phyloP scores from a whole-genome alignment of 345 rosid species.

The Eucalyptus polyanthemos region DNA sequence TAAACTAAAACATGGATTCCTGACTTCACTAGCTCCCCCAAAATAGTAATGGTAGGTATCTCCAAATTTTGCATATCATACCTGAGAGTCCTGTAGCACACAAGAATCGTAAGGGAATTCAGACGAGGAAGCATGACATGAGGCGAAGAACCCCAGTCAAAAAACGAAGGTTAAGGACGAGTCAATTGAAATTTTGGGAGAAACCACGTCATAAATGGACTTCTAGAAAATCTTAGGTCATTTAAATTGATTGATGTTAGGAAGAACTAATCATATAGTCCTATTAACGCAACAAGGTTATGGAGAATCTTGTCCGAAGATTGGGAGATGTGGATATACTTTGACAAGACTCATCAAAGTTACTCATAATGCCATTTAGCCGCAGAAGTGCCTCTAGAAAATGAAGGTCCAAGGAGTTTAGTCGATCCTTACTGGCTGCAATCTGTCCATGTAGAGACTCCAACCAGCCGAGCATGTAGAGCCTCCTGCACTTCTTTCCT shows the following conservation, averaged over 20 bases:
- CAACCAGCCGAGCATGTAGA: constrained; percentile 36
- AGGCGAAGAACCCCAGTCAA: neutral
- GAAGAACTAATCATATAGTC: neutral
- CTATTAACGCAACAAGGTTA: neutral
- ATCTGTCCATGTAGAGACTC: constrained; percentile 13
- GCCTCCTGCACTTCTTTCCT: constrained; percentile 42
- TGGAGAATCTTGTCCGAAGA: neutral
- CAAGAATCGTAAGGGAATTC: neutral
- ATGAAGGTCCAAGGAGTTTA: neutral
- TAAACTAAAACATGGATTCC: neutral
- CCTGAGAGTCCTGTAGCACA: neutral
- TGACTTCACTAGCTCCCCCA: constrained; percentile 13
- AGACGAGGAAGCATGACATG: neutral
- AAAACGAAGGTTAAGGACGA: neutral
- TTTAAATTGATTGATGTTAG: neutral
- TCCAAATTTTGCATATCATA: constrained; percentile 20
- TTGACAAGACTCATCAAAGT: neutral
- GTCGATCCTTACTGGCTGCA: constrained; percentile 23
- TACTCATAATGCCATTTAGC: neutral
- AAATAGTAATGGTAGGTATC: constrained; percentile 17
- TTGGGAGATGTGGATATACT: neutral
- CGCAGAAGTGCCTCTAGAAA: neutral
- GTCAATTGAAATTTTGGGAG: neutral
- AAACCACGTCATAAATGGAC: neutral
- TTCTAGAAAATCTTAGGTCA: neutral